Conservation (phyloP, 2,329 filamentous ascomycete genomes). For the Didymella segeticola region DNA sequence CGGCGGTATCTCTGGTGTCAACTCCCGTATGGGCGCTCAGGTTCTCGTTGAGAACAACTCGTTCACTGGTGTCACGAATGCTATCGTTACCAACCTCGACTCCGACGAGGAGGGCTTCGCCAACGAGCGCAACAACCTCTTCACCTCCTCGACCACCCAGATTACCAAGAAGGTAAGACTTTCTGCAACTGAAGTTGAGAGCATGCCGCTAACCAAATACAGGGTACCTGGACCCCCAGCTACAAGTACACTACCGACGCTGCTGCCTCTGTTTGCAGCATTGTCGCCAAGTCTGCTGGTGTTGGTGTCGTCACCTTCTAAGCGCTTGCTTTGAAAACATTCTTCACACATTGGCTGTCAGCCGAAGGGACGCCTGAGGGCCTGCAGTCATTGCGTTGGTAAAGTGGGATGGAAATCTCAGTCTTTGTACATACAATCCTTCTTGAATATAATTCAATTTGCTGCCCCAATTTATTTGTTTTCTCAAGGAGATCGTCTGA, state of each 20-base stretch:
- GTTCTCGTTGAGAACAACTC: conserved; percentile 55
- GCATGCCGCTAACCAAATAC: conserved; percentile 39
- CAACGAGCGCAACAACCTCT: conserved; percentile 55
- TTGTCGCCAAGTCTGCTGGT: conserved; percentile 39
- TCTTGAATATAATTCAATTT: conserved; percentile 24
- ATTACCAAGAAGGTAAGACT: conserved; percentile 46
- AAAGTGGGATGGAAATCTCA: conserved; percentile 5
- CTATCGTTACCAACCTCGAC: conserved; percentile 64
- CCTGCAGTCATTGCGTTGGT: not conserved
- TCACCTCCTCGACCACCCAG: conserved; percentile 49
- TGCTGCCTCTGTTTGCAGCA: conserved; percentile 34
- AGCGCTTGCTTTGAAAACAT: not conserved
- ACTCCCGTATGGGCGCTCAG: conserved; percentile 54
- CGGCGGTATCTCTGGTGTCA: conserved; percentile 49
- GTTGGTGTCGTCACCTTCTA: conserved; percentile 43
- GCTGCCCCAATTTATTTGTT: no score
- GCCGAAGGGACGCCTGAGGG: not conserved
- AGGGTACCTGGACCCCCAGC: conserved; percentile 58
- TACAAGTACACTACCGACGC: conserved; percentile 58
- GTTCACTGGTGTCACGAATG: conserved; percentile 64
- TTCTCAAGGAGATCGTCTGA: not conserved
- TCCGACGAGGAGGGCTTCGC: conserved; percentile 59
- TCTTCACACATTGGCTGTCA: not conserved
- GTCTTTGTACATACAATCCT: conserved; percentile 29
- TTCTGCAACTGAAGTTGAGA: not conserved